Evolutionary conservation across 2,329 filamentous ascomycete species (phyloP).

Genomic region (Camillea tinctor): DNA sequence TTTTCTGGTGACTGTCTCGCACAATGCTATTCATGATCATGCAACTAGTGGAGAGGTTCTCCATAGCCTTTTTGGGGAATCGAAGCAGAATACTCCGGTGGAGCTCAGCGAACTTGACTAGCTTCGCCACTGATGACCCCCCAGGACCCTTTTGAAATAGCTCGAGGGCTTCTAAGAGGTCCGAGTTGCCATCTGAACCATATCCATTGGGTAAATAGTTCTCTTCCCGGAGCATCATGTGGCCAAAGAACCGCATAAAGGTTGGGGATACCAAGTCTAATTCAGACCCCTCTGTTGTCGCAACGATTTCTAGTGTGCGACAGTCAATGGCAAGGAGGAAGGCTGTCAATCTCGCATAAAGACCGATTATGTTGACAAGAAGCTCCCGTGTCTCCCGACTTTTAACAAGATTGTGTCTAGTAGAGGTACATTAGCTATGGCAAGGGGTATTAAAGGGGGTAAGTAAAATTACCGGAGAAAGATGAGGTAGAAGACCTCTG

Average conservation of each 20-base stretch:
- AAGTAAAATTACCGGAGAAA: conserved; percentile 40
- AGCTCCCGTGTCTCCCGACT: conserved; percentile 29
- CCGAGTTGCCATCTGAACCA: conserved; percentile 28
- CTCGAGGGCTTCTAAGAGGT: conserved; percentile 42
- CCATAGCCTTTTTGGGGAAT: conserved; percentile 45
- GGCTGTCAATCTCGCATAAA: conserved; percentile 50
- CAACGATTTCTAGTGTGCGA: conserved; percentile 30
- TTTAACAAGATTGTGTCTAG: conserved; percentile 25
- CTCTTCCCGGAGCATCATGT: conserved; percentile 37
- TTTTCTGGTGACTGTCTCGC: conserved; percentile 30
- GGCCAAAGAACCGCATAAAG: conserved; percentile 47
- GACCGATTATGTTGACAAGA: conserved; percentile 34
- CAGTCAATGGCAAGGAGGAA: conserved; percentile 53
- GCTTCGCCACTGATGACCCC: conserved; percentile 39
- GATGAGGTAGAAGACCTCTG: conserved; percentile 47
- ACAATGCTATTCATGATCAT: conserved; percentile 22
- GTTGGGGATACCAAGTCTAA: conserved; percentile 41
- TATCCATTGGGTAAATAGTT: conserved; percentile 31
- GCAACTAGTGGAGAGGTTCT: conserved; percentile 40
- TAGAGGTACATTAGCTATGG: conserved; percentile 10
- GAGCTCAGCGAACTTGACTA: conserved; percentile 43
- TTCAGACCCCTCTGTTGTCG: conserved; percentile 30
- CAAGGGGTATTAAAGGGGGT: background rate
- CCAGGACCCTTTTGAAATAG: conserved; percentile 41
- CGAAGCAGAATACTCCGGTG: conserved; percentile 42